phyloP scores from a whole-genome alignment of 768 basidiomycete species.

The Leccinum arenicola region DNA sequence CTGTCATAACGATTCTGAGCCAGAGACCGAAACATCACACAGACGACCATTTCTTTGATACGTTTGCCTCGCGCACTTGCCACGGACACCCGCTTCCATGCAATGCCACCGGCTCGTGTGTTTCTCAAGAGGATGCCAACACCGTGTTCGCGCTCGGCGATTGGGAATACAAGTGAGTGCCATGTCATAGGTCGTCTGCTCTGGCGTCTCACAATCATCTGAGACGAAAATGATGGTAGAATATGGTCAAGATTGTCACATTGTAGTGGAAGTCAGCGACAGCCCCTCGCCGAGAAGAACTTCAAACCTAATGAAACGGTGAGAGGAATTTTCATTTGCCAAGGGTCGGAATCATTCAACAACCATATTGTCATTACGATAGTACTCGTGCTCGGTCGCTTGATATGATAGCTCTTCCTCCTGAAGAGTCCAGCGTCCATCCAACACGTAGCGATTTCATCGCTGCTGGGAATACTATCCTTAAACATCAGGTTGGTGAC shows the following conservation, averaged over 20 bases:
- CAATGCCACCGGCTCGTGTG: constrained; percentile 39
- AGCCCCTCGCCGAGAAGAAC: background rate
- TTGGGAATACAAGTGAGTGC: constrained; percentile 54
- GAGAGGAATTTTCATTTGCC: too few species aligned
- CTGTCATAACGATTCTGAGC: background rate
- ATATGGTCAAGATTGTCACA: too few species aligned
- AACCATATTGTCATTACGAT: too few species aligned
- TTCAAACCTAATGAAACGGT: background rate
- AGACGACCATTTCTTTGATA: constrained; percentile 49
- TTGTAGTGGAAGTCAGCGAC: too few species aligned
- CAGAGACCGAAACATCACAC: background rate
- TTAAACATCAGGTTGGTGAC: background rate
- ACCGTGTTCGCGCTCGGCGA: constrained; percentile 55
- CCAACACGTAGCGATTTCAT: background rate
- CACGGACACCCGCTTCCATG: constrained; percentile 41
- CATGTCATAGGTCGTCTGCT: background rate
- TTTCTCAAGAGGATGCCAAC: constrained; percentile 44
- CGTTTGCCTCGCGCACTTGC: constrained; percentile 48
- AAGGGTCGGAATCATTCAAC: too few species aligned
- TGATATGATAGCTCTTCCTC: background rate
- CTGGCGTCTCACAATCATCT: constrained; percentile 10
- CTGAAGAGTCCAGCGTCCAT: background rate
- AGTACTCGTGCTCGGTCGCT: background rate
- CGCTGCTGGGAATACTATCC: background rate
- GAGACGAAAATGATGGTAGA: constrained; percentile 2